Evolutionary conservation across 2,329 filamentous ascomycete genomes (phyloP).

Genomic region (Penicillium sp.): DNA sequence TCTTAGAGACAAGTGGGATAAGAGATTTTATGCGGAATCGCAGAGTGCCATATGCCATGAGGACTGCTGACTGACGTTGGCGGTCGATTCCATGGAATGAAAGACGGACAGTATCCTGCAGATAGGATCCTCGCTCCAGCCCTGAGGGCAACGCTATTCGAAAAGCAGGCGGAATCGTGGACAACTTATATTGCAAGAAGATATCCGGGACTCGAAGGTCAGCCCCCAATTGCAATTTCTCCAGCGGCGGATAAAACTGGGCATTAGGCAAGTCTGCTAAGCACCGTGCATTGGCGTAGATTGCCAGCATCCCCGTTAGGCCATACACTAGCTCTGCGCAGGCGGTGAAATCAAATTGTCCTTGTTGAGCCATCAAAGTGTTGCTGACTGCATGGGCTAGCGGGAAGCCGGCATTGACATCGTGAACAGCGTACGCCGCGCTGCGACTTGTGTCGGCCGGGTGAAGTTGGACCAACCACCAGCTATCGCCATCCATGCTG

Average conservation of each 20-base stretch:
- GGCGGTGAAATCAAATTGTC: conserved; percentile 23
- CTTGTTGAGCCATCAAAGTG: conserved; percentile 20
- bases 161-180: conserved; percentile 29
- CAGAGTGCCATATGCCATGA: conserved; percentile 37
- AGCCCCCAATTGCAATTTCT: conserved; percentile 29
- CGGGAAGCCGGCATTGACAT: conserved; percentile 17
- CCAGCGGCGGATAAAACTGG: conserved; percentile 26
- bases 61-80: conserved; percentile 27
- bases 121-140: conserved; percentile 23
- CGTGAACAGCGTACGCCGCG: conserved; percentile 4
- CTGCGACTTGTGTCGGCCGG: conserved; percentile 14
- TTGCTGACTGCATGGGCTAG: conserved; percentile 30
- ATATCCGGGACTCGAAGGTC: conserved; percentile 33
- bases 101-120: conserved; percentile 36
- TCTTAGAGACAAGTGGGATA: conserved; percentile 23
- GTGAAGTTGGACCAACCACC: conserved; percentile 60
- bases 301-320: conserved; percentile 35
- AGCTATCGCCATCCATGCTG: conserved; percentile 67
- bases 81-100: conserved; percentile 38
- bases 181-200: conserved; percentile 30
- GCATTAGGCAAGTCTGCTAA: conserved; percentile 28
- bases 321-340: conserved; percentile 34
- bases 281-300: conserved; percentile 36
- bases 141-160: conserved; percentile 27
- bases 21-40: conserved; percentile 25